phyloP scores from a whole-genome alignment of 2,329 filamentous ascomycete genomes.

The Neofusicoccum sp. region DNA sequence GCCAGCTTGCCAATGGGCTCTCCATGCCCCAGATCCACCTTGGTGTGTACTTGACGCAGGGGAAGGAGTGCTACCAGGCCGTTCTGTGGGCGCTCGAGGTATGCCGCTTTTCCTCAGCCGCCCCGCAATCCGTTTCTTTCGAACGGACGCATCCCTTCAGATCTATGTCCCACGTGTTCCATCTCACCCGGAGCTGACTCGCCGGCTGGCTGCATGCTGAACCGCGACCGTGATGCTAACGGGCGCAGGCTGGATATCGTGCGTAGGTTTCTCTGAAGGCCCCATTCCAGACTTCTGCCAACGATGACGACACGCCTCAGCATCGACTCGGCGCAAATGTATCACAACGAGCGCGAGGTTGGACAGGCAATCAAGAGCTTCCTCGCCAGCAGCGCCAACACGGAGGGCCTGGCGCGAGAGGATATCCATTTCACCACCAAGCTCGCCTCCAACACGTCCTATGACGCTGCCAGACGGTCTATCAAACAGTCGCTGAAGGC shows the following conservation, averaged over 20 bases:
- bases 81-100: conserved; percentile 58
- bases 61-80: conserved; percentile 57
- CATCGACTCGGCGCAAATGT: conserved; percentile 63
- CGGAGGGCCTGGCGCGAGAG: conserved; percentile 56
- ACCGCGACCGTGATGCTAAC: conserved; percentile 22
- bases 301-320: conserved; percentile 26
- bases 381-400: conserved; percentile 49
- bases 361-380: conserved; percentile 64
- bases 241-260: conserved; percentile 45
- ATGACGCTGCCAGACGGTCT: conserved; percentile 64
- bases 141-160: background rate
- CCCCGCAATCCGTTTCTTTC: background rate
- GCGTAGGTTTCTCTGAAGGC: conserved; percentile 31
- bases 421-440: conserved; percentile 82
- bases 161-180: background rate
- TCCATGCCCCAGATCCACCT: conserved; percentile 71
- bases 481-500: conserved; percentile 65
- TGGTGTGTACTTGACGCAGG: conserved; percentile 70
- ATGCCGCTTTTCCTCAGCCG: background rate
- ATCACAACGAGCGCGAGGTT: conserved; percentile 69
- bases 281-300: background rate
- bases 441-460: conserved; percentile 65
- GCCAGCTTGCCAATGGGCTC: conserved; percentile 59
- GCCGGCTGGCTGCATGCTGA: conserved; percentile 15
- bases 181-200: conserved; percentile 1